These are phyloP conservation scores for Tulasnella sp. DNA, from an alignment of 768 basidiomycete genomes.

Conservation along the genomic window DNA sequence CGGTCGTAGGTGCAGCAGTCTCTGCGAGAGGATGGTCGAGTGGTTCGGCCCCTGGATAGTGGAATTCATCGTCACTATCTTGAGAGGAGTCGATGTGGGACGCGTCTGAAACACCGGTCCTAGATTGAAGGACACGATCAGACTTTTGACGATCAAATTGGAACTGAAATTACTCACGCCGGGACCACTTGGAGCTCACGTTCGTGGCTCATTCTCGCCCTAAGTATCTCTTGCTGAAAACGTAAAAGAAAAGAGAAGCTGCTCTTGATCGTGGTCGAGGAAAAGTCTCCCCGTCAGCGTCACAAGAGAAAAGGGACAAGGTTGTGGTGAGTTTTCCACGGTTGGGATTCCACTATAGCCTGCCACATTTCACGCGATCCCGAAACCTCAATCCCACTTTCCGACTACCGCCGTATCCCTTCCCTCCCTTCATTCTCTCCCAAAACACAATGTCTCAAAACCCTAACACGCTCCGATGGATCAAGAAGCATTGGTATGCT, in stretches of 20 bases:
- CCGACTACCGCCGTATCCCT: background rate
- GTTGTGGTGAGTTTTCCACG: slow-evolving; percentile 13
- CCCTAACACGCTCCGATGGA: slow-evolving; percentile 10
- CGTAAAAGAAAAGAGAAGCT: slow-evolving; percentile 3
- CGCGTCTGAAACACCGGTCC: slow-evolving; percentile 11
- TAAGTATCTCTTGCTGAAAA: background rate
- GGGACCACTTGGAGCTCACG: background rate
- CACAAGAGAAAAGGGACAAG: background rate
- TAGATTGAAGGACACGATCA: background rate
- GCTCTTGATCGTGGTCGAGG: background rate
- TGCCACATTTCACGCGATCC: slow-evolving; percentile 9
- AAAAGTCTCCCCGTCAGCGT: background rate
- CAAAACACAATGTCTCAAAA: slow-evolving; percentile 2
- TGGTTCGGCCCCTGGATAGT: slow-evolving; percentile 25
- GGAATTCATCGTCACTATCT: slow-evolving; percentile 25
- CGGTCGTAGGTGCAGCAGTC: background rate
- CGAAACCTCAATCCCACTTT: background rate
- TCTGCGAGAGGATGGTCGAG: slow-evolving; percentile 10
- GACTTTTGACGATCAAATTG: background rate
- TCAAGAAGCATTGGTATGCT: slow-evolving; percentile 57
- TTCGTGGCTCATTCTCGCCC: slow-evolving; percentile 3
- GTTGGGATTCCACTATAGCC: slow-evolving; percentile 2
- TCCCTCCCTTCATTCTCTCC: background rate
- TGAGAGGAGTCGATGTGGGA: background rate
- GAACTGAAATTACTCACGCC: background rate